Conservation (phyloP, 371 early-diverging fungal genomes). For the Haplosporangium sp. region DNA sequence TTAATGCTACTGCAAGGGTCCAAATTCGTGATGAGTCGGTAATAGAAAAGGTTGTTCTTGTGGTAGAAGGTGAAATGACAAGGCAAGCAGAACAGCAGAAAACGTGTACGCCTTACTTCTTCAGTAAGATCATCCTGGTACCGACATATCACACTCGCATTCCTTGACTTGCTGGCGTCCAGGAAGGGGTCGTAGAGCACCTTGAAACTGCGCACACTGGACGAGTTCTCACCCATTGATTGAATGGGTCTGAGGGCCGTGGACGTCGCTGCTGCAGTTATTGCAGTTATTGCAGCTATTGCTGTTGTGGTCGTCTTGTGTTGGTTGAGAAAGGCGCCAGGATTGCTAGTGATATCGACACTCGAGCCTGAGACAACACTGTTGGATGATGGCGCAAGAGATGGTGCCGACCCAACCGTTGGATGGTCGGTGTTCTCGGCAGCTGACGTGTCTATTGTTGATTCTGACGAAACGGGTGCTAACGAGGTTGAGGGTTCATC, state of each 20-base stretch:
- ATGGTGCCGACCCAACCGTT: too few relatives aligned
- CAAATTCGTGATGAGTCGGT: not conserved
- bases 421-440: too few relatives aligned
- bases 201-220: slow-evolving; percentile 42
- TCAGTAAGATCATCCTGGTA: slow-evolving; percentile 53
- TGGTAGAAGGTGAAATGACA: not conserved
- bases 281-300: not conserved
- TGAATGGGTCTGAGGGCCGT: slow-evolving; percentile 24
- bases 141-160: slow-evolving; percentile 42
- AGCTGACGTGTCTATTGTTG: not conserved
- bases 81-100: too few relatives aligned
- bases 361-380: too few relatives aligned
- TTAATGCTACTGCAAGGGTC: slow-evolving; percentile 9
- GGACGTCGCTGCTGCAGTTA: not conserved
- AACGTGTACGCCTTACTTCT: slow-evolving; percentile 22
- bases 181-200: slow-evolving; percentile 51
- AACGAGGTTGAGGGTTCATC: not conserved
- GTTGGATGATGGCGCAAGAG: too few relatives aligned
- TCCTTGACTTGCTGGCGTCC: slow-evolving; percentile 47
- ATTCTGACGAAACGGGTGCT: slow-evolving; percentile 1
- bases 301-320: not conserved
- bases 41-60: not conserved
- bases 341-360: not conserved
- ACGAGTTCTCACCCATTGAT: slow-evolving; percentile 23
- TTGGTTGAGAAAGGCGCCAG: not conserved